Base-by-base conservation (phyloP, 2,329 filamentous ascomycete species). In the Penicillium janthinellum region DNA sequence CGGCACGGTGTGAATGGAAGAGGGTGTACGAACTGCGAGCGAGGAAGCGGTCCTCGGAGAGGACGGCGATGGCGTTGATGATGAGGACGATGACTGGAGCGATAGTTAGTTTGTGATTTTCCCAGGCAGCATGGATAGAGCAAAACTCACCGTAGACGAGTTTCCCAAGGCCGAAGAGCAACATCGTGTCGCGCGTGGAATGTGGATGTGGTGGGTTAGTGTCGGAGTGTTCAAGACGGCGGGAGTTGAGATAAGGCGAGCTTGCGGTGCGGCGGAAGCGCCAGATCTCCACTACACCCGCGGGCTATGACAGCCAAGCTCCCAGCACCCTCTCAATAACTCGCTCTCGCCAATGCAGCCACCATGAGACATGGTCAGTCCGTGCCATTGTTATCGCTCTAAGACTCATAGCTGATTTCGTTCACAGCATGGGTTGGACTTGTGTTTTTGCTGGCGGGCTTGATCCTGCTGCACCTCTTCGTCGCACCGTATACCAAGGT, bases 41-140 rank as follows among this genome's bases (percentile, higher is more conserved):
- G 67, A 96, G 90, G 78, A 96, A 96, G 63, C 92, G 90, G 79
- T 96, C 92, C 86, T 96, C 93, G 70, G 92, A 96, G 66, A 98
- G 89, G 73, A 97, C 88, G 64, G 93, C 92, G 74, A 98, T 89
- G 67, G 92, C 91, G 79, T 99, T 99, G 79, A 95, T 88, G 74
- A 98, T 86, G 72, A 98, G 91, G 75, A 96, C 83, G 68, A 87
- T 85, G 67, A 94, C 90, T 92, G 62, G 34, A 62, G 11, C 15
- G 39, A 53, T 54, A 31, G 57, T 64, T 39, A 61, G 50, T 44
- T 25, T 11, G 11, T 6, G 10, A 39, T 25, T 51, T 51, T 49
- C 35, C 31, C 44, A 34, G 42, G 31, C 7, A 28, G 47, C 7
- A n/a, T 34, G 10, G 0, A 1, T 22, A 28, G 5, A 22, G 22